A percentile compares a stretch with the other conserved stretches of the same genome.
Conservation (phyloP, 2,329 filamentous ascomycete species). For the Diaporthe ilicicola region DNA sequence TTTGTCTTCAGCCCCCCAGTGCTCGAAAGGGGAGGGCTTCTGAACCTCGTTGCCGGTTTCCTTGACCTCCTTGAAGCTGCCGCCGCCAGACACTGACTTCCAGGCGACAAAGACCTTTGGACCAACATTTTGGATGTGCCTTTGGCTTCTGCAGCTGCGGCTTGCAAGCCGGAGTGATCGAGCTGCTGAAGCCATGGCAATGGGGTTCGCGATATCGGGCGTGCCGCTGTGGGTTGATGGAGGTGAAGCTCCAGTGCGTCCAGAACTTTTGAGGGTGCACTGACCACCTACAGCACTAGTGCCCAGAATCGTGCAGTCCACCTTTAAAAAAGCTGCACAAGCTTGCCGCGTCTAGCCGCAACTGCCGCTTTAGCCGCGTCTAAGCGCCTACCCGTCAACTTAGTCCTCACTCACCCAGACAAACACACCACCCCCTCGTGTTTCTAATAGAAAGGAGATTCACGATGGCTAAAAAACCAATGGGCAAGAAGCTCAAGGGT, state of each 20-base stretch:
- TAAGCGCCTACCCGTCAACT: neutral
- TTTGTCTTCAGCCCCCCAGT: constrained; percentile 37
- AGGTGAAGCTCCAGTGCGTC: constrained; percentile 11
- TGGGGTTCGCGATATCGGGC: constrained; percentile 30
- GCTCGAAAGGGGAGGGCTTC: constrained; percentile 30
- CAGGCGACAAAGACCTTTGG: constrained; percentile 37
- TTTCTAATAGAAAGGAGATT: neutral
- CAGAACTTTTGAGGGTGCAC: constrained; percentile 26
- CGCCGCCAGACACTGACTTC: constrained; percentile 39
- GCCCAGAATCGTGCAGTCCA: neutral
- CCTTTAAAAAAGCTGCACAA: too few species aligned
- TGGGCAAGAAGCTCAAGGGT: neutral
- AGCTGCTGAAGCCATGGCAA: constrained; percentile 51
- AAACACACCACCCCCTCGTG: neutral
- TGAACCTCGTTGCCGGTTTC: constrained; percentile 21
- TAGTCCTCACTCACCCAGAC: neutral
- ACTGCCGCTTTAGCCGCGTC: neutral
- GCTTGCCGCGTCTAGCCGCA: neutral
- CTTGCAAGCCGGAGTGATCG: constrained; percentile 50
- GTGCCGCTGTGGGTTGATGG: constrained; percentile 25
- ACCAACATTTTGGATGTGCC: constrained; percentile 34
- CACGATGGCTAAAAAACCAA: constrained; percentile 1
- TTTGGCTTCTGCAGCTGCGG: constrained; percentile 44
- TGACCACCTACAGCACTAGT: constrained; percentile 10
- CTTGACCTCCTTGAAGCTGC: constrained; percentile 31